These are phyloP conservation scores for Fusarium pseudocircinatum DNA, from an alignment of 2,329 filamentous ascomycete genomes.

Conservation along the genomic window DNA sequence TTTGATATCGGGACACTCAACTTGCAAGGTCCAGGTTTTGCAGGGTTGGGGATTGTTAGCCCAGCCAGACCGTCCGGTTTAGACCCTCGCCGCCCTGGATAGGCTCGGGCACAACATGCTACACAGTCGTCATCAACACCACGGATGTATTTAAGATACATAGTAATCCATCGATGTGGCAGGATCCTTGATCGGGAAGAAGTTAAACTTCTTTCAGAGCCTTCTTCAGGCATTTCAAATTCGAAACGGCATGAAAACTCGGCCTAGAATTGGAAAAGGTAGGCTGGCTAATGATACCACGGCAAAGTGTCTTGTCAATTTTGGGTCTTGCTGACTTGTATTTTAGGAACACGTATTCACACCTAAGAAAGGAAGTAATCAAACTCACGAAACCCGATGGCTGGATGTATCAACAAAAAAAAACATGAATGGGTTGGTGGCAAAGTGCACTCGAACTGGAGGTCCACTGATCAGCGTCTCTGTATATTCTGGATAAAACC, in stretches of 20 bases:
- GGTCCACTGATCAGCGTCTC: background rate
- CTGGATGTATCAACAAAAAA: background rate
- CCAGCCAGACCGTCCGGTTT: constrained; percentile 26
- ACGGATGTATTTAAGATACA: background rate
- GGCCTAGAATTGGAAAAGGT: background rate
- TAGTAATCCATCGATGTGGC: background rate
- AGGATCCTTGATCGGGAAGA: background rate
- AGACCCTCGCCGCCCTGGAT: constrained; percentile 32
- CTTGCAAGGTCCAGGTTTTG: constrained; percentile 49
- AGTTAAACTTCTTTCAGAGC: background rate
- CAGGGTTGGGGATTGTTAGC: constrained; percentile 30
- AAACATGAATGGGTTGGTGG: background rate
- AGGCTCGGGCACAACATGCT: background rate
- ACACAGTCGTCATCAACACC: background rate
- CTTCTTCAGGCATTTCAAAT: background rate
- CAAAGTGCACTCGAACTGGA: background rate
- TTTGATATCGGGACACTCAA: constrained; percentile 67
- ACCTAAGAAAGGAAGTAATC: background rate
- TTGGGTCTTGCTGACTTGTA: background rate
- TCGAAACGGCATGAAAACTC: background rate
- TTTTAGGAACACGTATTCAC: background rate
- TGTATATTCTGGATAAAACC: background rate
- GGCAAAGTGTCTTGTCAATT: background rate
- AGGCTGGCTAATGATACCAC: background rate
- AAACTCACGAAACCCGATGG: background rate